Conservation (phyloP, 768 basidiomycete species). For the Dioszegia hungarica region DNA sequence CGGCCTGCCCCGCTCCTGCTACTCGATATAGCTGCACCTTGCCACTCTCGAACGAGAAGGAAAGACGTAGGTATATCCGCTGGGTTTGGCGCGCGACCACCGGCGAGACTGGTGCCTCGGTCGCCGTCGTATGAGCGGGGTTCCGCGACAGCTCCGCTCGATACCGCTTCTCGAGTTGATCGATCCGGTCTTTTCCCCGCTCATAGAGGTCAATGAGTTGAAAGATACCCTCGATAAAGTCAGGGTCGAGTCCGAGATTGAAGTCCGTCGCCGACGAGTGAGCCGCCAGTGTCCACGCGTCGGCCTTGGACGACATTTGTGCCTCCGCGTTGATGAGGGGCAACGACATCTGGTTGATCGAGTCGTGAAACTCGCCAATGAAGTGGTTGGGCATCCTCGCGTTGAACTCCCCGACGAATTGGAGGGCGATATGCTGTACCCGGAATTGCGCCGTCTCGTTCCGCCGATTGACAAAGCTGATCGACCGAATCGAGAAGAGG, state of each 20-base stretch:
- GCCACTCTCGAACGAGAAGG: conserved; percentile 77
- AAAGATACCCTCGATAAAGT: conserved; percentile 35
- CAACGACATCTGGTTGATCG: conserved; percentile 39
- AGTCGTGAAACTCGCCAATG: conserved; percentile 38
- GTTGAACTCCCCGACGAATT: conserved; percentile 55
- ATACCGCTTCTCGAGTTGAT: conserved; percentile 34
- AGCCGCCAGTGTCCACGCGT: conserved; percentile 32
- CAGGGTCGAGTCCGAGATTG: conserved; percentile 36
- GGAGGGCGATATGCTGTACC: conserved; percentile 71
- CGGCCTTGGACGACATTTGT: conserved; percentile 29
- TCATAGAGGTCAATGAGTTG: conserved; percentile 41
- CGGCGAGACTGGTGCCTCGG: conserved; percentile 49
- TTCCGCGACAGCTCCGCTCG: conserved; percentile 17
- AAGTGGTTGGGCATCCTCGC: conserved; percentile 70
- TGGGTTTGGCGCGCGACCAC: conserved; percentile 10
- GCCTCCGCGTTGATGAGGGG: conserved; percentile 32
- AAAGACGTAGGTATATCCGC: conserved; percentile 54
- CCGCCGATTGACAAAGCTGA: conserved; percentile 66
- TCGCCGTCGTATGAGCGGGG: conserved; percentile 15
- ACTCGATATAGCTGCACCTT: conserved; percentile 63
- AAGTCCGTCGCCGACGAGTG: conserved; percentile 43
- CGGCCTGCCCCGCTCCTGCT: background rate
- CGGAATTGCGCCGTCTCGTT: conserved; percentile 73
- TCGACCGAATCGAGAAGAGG: conserved; percentile 71
- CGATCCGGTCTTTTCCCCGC: conserved; percentile 31